Evolutionary conservation across 768 basidiomycete species (phyloP).

Genomic region (Russula griseocarnosa): DNA sequence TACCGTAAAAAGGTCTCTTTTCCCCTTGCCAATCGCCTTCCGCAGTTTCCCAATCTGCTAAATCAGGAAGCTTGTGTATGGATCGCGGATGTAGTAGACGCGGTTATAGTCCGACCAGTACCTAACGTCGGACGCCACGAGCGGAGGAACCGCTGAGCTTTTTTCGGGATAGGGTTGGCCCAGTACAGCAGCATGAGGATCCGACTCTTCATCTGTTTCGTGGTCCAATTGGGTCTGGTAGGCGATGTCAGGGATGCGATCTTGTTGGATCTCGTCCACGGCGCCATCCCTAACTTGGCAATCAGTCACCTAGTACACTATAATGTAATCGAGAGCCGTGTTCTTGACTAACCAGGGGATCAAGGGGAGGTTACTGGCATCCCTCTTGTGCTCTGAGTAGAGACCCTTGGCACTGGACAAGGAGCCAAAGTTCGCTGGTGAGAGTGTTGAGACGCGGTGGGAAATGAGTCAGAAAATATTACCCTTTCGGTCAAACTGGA

Average conservation of each 20-base stretch:
- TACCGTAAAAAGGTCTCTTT: constrained; percentile 50
- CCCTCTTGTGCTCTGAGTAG: constrained; percentile 35
- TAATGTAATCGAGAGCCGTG: not conserved
- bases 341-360: constrained; percentile 18
- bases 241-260: constrained; percentile 48
- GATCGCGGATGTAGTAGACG: constrained; percentile 61
- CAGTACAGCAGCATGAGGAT: not conserved
- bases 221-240: constrained; percentile 49
- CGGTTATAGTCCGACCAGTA: constrained; percentile 71
- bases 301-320: not conserved
- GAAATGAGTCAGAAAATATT: constrained; percentile 16
- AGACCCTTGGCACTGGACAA: constrained; percentile 44
- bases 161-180: not conserved
- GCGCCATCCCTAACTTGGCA: constrained; percentile 44
- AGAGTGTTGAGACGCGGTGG: not conserved
- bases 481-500: constrained; percentile 70
- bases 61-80: constrained; percentile 59
- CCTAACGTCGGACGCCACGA: constrained; percentile 37
- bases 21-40: constrained; percentile 57
- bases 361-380: not conserved
- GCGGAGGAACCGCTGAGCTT: not conserved
- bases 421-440: constrained; percentile 62
- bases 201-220: constrained; percentile 29
- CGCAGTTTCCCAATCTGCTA: constrained; percentile 49
- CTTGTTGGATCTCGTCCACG: constrained; percentile 49